phyloP scores from a whole-genome alignment of 352 stramenopile genomes.

The Globisporangium cylindrosporum region DNA sequence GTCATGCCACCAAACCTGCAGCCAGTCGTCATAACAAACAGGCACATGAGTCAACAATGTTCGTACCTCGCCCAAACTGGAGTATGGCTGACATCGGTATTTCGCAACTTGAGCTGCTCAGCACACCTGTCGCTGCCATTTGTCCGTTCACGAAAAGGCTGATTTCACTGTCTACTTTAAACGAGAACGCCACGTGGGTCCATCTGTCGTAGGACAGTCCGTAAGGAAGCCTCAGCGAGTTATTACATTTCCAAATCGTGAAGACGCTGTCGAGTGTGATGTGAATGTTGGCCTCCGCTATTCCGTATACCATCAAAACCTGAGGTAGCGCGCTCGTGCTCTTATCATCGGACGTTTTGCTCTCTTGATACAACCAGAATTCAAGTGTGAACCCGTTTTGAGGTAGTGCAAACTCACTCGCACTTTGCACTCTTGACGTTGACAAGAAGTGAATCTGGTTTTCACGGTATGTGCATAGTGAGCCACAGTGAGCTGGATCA shows the following conservation, averaged over 20 bases:
- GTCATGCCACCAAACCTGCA: neutral
- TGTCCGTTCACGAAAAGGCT: constrained; percentile 31
- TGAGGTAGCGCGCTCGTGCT: constrained; percentile 12
- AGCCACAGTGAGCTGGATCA: constrained; percentile 25
- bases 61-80: constrained; percentile 45
- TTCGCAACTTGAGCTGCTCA: constrained; percentile 25
- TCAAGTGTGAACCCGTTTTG: constrained; percentile 31
- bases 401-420: constrained; percentile 23
- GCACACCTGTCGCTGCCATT: constrained; percentile 15
- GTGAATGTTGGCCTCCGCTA: constrained; percentile 2
- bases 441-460: constrained; percentile 35
- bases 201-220: constrained; percentile 22
- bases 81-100: constrained; percentile 23
- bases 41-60: neutral
- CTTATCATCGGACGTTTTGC: constrained; percentile 4
- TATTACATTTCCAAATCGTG: constrained; percentile 30
- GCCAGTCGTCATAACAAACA: neutral
- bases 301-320: constrained; percentile 36
- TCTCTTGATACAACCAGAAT: constrained; percentile 35
- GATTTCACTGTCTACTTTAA: constrained; percentile 18
- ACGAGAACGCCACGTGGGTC: constrained; percentile 41
- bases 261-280: constrained; percentile 23
- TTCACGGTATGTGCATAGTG: constrained; percentile 23
- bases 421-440: constrained; percentile 25
- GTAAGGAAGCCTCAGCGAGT: constrained; percentile 31